Evolutionary conservation across 805 yeast species (phyloP).

Genomic region (Scheffersomyces stipitis): DNA sequence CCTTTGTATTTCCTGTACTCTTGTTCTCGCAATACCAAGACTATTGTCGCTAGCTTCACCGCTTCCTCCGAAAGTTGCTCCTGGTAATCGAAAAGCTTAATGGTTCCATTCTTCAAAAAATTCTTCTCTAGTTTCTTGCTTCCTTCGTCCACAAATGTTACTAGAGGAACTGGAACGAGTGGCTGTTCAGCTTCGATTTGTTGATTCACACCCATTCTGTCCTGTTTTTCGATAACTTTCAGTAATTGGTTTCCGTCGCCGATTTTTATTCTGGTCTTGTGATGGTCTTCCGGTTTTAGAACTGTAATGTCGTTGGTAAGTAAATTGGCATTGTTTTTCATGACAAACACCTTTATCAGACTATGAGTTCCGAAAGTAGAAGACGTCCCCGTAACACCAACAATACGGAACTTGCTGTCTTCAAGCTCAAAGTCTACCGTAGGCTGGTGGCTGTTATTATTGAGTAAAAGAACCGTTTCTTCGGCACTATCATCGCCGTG

Average conservation of each 20-base stretch:
- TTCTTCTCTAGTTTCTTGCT: conserved; percentile 18
- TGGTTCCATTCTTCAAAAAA: conserved; percentile 20
- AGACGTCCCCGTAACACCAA: conserved; percentile 33
- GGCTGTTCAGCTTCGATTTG: conserved; percentile 16
- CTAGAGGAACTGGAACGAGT: conserved; percentile 27
- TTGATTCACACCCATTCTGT: conserved; percentile 17
- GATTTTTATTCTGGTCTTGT: conserved; percentile 12
- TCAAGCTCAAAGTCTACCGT: conserved; percentile 27
- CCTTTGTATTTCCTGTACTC: conserved; percentile 35
- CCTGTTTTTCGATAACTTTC: conserved; percentile 19
- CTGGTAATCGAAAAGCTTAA: conserved; percentile 18
- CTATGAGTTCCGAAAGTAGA: conserved; percentile 34
- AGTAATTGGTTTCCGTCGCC: conserved; percentile 15
- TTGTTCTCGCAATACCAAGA: conserved; percentile 32
- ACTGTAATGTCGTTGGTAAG: conserved; percentile 20
- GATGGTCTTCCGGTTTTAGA: conserved; percentile 5
- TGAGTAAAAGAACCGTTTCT: conserved; percentile 20
- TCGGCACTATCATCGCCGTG: conserved; percentile 10
- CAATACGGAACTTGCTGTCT: conserved; percentile 27
- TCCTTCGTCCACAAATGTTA: conserved; percentile 28
- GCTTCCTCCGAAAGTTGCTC: conserved; percentile 16
- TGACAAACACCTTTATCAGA: conserved; percentile 21
- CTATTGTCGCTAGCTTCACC: conserved; percentile 20
- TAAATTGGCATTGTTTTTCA: conserved; percentile 15
- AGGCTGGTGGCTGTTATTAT: conserved; percentile 30